phyloP scores from a whole-genome alignment of 306 rosid genomes.

The Leucaena leucocephala region DNA sequence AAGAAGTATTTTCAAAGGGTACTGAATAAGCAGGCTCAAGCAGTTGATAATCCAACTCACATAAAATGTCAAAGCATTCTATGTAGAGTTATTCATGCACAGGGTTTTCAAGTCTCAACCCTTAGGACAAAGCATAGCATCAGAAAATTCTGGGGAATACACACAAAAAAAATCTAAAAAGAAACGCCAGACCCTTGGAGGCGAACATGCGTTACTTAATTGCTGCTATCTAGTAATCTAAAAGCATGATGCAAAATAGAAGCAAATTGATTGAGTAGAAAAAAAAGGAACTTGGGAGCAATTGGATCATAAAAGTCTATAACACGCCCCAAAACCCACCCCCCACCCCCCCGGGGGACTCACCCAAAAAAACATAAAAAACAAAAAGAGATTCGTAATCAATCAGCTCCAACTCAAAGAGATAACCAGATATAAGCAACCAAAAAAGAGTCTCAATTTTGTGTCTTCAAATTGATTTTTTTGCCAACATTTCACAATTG shows the following conservation, averaged over 20 bases:
- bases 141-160: not conserved
- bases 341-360: too few species aligned
- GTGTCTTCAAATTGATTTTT: not conserved
- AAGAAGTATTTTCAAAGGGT: constrained; percentile 15
- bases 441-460: not conserved
- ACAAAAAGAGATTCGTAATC: constrained; percentile 9
- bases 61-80: not conserved
- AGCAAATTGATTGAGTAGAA: not conserved
- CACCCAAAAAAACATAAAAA: not conserved
- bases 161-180: not conserved
- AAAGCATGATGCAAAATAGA: not conserved
- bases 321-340: not conserved
- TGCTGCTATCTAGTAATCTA: not conserved
- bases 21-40: constrained; percentile 1
- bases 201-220: not conserved
- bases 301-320: not conserved
- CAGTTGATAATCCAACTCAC: not conserved
- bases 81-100: not conserved
- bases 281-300: not conserved
- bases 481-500: not conserved
- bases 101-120: not conserved
- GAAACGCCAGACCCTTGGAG: not conserved
- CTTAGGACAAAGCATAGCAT: not conserved
- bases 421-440: not conserved
- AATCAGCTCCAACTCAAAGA: not conserved